Base-by-base conservation (phyloP, 805 yeast species). In the Candida ulmi region DNA sequence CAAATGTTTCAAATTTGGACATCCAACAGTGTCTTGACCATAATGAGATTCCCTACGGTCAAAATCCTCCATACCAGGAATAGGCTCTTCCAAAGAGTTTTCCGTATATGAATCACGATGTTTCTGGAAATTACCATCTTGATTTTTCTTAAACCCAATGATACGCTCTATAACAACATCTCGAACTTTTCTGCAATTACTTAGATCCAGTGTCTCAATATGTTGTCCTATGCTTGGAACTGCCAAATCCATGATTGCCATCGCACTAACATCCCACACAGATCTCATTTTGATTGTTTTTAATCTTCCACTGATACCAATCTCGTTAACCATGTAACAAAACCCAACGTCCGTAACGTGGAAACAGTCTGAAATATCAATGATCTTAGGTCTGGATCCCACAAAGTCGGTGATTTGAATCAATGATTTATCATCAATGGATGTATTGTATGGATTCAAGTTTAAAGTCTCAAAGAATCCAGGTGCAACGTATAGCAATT, bases 161-260 rank as follows among this genome's bases (percentile, higher is more conserved):
- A 83, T 61, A 47, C 88, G 65, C 47, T 80, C 82, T 30, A 84
- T 62, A 5, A 83, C 88, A 48, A 75, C 79, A 55, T 84, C 93
- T 37, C 78, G 67, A 2, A 83, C 87, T 48, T 79, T 81, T 17
- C 88, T 64, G 50, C 91, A 84, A 57, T 84, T 83, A 9, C 85
- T 72, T 32, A 84, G 63, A 55, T 83, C 88, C 17, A 84, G 63
- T 38, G 74, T 78, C 39, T 69, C 76, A 29, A 84, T 60, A 45
- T 70, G 60, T 26, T 68, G 64, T 8, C 88, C 88, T 25, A 82
- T 78, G 48, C 74, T 69, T 0, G 82, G 80, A 2, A 74, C 78
- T 2, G 87, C 73, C 31, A 83, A 59, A 55, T 84, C 91, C 88
- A 83, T 81, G 24, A 83, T 80, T 3, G 90, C 84, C 86, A 82